Conservation (phyloP, 345 rosid genomes). For the Ricinus communis region DNA sequence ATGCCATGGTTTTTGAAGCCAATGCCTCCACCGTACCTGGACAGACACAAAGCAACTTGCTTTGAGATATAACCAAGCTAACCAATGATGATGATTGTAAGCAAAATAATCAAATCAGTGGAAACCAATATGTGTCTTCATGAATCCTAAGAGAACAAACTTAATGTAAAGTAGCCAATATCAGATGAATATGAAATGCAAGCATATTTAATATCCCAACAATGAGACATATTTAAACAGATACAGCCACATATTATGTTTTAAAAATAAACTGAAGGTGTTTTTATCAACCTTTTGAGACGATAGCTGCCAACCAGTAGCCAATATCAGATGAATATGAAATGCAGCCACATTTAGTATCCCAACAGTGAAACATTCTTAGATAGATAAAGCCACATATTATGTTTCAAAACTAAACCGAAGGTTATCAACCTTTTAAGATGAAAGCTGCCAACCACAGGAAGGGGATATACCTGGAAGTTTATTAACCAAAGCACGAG, state of each 20-base stretch:
- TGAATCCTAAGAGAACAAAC: not conserved
- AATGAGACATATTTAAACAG: too few relatives aligned
- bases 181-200: not conserved
- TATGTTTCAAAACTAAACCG: not conserved
- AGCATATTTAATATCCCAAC: too few relatives aligned
- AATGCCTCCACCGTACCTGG: constrained; percentile 88
- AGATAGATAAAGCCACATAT: too few relatives aligned
- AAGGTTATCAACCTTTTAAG: not conserved
- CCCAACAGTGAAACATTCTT: too few relatives aligned
- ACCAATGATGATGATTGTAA: too few relatives aligned
- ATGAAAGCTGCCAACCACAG: not conserved
- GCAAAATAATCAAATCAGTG: not conserved
- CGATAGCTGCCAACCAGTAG: too few relatives aligned
- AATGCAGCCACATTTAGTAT: too few relatives aligned
- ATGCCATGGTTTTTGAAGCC: constrained; percentile 73
- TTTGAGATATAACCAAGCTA: too few relatives aligned
- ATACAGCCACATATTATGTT: too few relatives aligned
- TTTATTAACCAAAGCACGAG: constrained; percentile 86
- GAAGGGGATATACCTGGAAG: constrained; percentile 63
- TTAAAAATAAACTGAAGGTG: too few relatives aligned
- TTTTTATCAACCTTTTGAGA: too few relatives aligned
- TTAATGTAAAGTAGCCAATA: not conserved
- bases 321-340: too few relatives aligned
- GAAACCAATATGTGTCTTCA: not conserved
- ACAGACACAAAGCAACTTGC: constrained; percentile 9